Percentiles rank a stretch among this genome's conserved stretches.
phyloP scores from a whole-genome alignment of 805 yeast genomes.

The Pichia kluyveri region DNA sequence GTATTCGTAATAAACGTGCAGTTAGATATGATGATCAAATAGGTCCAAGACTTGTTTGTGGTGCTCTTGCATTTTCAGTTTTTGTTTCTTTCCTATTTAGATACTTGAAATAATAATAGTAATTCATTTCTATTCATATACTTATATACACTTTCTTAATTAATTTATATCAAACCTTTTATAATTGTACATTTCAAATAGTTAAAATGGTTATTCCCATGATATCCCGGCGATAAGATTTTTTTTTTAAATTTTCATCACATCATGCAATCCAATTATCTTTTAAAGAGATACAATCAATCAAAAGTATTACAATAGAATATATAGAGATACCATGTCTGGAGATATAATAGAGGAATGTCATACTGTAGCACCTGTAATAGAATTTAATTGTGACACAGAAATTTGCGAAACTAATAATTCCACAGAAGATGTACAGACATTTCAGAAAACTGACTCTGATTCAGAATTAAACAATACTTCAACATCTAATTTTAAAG shows the following conservation, averaged over 20 bases:
- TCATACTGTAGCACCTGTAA: background rate
- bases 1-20: conserved; percentile 75
- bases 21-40: conserved; percentile 77
- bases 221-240: too few relatives aligned
- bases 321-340: background rate
- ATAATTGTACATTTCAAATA: too few relatives aligned
- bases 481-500: background rate
- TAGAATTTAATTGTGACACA: background rate
- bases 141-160: too few relatives aligned
- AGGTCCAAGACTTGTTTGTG: conserved; percentile 83
- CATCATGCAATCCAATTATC: too few relatives aligned
- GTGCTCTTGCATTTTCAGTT: conserved; percentile 62
- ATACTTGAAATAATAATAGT: conserved; percentile 25
- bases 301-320: too few relatives aligned
- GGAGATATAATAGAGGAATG: background rate
- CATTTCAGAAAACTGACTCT: too few relatives aligned
- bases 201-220: too few relatives aligned
- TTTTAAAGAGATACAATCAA: too few relatives aligned
- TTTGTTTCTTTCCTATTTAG: conserved; percentile 51
- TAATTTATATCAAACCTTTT: too few relatives aligned
- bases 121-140: background rate
- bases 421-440: background rate
- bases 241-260: too few relatives aligned
- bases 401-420: background rate
- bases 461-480: too few relatives aligned